These are phyloP conservation scores for Chenopodium suecicum DNA, from an alignment of 148 eudicot species.

Conservation along the genomic window DNA sequence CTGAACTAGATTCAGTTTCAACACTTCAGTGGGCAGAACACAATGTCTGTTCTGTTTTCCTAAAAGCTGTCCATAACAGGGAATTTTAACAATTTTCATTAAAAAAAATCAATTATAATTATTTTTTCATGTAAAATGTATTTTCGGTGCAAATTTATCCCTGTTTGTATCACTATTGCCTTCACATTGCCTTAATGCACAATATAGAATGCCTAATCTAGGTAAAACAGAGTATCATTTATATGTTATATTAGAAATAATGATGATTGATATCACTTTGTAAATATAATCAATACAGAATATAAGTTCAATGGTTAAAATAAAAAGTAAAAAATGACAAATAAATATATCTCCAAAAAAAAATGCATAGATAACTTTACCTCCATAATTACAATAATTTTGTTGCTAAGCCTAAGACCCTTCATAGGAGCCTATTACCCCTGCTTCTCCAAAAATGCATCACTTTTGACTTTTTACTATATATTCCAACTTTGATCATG, in stretches of 20 bases:
- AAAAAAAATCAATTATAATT: not conserved
- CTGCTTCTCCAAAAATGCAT: too few relatives aligned
- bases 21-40: not conserved
- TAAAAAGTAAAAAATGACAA: too few relatives aligned
- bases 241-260: not conserved
- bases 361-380: not conserved
- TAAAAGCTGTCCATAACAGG: not conserved
- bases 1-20: not conserved
- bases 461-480: too few relatives aligned
- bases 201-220: not conserved
- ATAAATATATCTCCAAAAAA: too few relatives aligned
- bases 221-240: not conserved
- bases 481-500: too few relatives aligned
- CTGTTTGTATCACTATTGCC: not conserved
- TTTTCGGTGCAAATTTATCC: too few relatives aligned
- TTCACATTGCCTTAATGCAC: not conserved
- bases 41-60: conserved; percentile 1
- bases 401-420: not conserved
- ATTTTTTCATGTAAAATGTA: not conserved
- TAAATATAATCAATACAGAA: too few relatives aligned
- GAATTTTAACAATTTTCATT: not conserved
- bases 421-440: not conserved
- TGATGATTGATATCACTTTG: not conserved
- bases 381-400: not conserved
- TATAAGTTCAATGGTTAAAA: too few relatives aligned